Base-by-base conservation (phyloP, 176 grass and related monocot genomes). In the Zizania latifolia region DNA sequence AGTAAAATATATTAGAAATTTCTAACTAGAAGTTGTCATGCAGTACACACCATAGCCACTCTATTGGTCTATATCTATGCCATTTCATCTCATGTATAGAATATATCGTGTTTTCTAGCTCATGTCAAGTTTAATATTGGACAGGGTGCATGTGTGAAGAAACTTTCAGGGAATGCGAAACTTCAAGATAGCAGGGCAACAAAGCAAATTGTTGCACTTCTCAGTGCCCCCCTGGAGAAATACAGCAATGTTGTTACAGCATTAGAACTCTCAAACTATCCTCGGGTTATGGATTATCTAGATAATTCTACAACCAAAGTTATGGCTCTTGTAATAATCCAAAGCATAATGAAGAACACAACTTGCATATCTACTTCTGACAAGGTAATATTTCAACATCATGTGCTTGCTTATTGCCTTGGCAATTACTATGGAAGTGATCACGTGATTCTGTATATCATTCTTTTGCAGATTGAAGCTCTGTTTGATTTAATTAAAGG, bases 291-390 rank as follows among this genome's bases (percentile, higher is more conserved):
- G 95, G 95, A 93, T 83, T 90, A 98, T 81, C 72, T 98, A 40
- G 95, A 98, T 90, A 98, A 92, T 86, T 54, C 80, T 56, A 98
- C 95, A 72, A 98, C 90, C 14, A 98, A 98, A 91, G 91, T 98
- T 62, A 98, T 98, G 95, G 89, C 95, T 65, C 81, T 98, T 73
- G 91, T 94, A 62, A 98, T 98, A 69, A 92, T 94, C 63, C 91
- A 98, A 83, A 98, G 95, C 89, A 98, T 98, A 86, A 94, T 98
- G 91, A 98, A 98, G 82, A 98, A 94, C 85, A 90, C 75, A 24
- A 90, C 91, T 60, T 94, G 84, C 82, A 88, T 98, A 71, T 92
- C 91, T 70, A 94, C 91, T 73, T 89, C 91, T 14, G 95, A 98
- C 40, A 98, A 94, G 88, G 95, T 98, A 92, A 77, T 60, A 16